Base-by-base conservation (phyloP, 2,329 filamentous ascomycete genomes). In the Aspergillus fumigatiaffinis region DNA sequence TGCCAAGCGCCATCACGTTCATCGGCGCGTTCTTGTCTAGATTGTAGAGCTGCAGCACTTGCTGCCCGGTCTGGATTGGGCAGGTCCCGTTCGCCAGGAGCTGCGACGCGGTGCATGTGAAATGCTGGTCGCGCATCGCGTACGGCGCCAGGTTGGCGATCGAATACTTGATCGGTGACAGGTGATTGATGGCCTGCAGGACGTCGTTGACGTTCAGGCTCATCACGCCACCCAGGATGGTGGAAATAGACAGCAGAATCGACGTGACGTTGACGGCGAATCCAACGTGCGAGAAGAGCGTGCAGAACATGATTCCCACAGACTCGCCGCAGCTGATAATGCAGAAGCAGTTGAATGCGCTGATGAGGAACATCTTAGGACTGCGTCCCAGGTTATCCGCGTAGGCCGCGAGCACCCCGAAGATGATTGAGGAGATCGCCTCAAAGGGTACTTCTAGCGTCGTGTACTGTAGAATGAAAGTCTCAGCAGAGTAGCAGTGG, bases 231-330 rank as follows among this genome's bases (percentile, higher is more conserved):
- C 83, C 83, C 81, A 92, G 89, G 66, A 86, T 82, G 64, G 87
- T 87, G 0, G 88, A 86, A 7, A 92, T 82, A 0, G 85, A 86
- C 3, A 92, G 78, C 20, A 92, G 78, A 46, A 90, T 81, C 0
- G 83, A 86, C 61, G 87, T 90, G 55, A 90, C 74, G 63, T 90
- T 91, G 57, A 92, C 84, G 0, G 88, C 87, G 69, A 92, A 92
- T 1, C 89, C 89, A 0, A 87, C 89, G 67, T 92, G 88, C 35
- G 77, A 76, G 69, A 91, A 89, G 8, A 92, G 75, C 0, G 88
- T 91, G 74, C 91, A 91, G 78, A 92, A 92, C 76, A 91, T 85
- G 67, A 92, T 91, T 0, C 89, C 89, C 1, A 92, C 68, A 53
- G 85, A 88, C 76, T 92, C 89, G 26, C 89, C 89, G 66, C 87